Evolutionary conservation across 2,329 filamentous ascomycete species (phyloP), one percentile per base, ranked within the genome.

Genomic region (Alternaria hordeiaustralica): DNA sequence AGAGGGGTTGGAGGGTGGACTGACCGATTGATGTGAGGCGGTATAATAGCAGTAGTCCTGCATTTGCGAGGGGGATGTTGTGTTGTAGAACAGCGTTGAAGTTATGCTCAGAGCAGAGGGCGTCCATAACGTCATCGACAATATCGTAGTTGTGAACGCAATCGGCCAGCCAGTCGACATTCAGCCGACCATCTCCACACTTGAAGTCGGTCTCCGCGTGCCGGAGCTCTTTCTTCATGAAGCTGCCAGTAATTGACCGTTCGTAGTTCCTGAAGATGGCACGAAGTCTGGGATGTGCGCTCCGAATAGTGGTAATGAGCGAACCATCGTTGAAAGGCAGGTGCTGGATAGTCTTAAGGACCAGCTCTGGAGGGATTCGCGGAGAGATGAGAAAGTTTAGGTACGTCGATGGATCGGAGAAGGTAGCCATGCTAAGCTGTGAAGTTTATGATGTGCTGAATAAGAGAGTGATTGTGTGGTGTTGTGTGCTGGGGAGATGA

Each of bases 41-140:
- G 36, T 76, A 75, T 11, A 78, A 41, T 1, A 79, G 58, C 7
- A 78, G 41, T 18, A 78, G 45, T 0, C 77, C 77, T 0, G 73
- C 61, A 49, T 78, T 71, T 15, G 71, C 70, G 4, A 78, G 41
- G 1, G 69, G 63, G 28, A 72, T 58, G 23, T 78, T 79, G 26
- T 77, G 71, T 3, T 51, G 64, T 21, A 69, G 55, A 1, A 78
- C 67, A 1, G 67, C 66, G 18, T 67, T 73, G 47, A 68, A 74
- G 45, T 77, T 79, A n/a, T 67, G 55, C 6, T 71, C 56, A 4
- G 69, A 75, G 15, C 67, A 67, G 0, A 79, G 60, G 21, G 68
- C 68, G 3, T 69, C 71, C 75, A 79, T 78, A 15, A 78, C 57
- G 36, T 74, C 72, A 58, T 79, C 77, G 10, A 77, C 58, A 1